These are phyloP conservation scores for Thyridium curvatum DNA, from an alignment of 2,329 filamentous ascomycete genomes.

Conservation along the genomic window DNA sequence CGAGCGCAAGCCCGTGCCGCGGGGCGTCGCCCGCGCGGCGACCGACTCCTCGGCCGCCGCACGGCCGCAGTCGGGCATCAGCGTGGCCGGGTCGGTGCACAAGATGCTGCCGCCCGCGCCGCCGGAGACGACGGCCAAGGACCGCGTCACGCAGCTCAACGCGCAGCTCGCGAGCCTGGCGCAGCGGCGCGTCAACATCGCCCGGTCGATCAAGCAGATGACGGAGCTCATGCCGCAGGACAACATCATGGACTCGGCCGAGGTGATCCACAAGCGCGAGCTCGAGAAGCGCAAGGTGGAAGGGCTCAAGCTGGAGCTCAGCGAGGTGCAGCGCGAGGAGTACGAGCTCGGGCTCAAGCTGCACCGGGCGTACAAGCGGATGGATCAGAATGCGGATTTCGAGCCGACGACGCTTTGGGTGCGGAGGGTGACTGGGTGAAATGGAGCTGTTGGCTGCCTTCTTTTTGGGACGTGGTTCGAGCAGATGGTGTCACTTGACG, in stretches of 20 bases:
- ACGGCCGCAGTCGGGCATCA: conserved; percentile 17
- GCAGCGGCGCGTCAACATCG: conserved; percentile 65
- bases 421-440: conserved; percentile 59
- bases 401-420: conserved; percentile 73
- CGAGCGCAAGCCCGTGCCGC: conserved; percentile 7
- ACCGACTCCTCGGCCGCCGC: conserved; percentile 7
- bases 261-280: conserved; percentile 52
- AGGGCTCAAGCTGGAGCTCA: conserved; percentile 57
- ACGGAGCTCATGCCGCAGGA: conserved; percentile 71
- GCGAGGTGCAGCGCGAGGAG: conserved; percentile 68
- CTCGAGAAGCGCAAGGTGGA: conserved; percentile 60
- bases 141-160: conserved; percentile 62
- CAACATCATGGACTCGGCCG: conserved; percentile 58
- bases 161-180: conserved; percentile 58
- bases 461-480: too few relatives aligned
- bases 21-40: conserved; percentile 2
- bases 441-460: too few relatives aligned
- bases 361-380: conserved; percentile 67
- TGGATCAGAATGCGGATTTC: conserved; percentile 59
- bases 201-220: conserved; percentile 68
- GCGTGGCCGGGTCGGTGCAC: conserved; percentile 25
- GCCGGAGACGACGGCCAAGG: conserved; percentile 49
- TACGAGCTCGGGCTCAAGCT: conserved; percentile 73
- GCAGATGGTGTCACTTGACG: too few relatives aligned
- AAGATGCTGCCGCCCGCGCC: conserved; percentile 59